These are phyloP conservation scores for Stropharia rugosoannulata DNA, from an alignment of 768 basidiomycete genomes.

Conservation along the genomic window DNA sequence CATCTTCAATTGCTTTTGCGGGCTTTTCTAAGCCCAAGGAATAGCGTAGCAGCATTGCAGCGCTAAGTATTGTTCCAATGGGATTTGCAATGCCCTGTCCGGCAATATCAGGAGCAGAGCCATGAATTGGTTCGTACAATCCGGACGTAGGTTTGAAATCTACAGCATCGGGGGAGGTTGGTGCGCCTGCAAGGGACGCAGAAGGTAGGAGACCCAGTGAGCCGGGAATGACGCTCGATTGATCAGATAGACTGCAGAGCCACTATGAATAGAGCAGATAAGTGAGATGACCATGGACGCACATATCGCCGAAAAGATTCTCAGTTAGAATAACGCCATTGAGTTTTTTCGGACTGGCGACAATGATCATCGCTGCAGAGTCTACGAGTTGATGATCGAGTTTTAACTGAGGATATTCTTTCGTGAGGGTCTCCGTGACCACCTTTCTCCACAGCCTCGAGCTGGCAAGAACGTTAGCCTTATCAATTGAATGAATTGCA, in stretches of 20 bases:
- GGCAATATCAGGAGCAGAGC: conserved; percentile 95
- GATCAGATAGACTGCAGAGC: conserved; percentile 81
- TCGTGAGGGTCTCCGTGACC: conserved; percentile 78
- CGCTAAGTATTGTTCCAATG: conserved; percentile 92
- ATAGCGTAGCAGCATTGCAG: conserved; percentile 91
- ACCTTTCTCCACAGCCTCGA: conserved; percentile 94
- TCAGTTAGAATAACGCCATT: conserved; percentile 96
- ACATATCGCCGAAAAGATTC: conserved; percentile 98
- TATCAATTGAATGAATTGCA: conserved; percentile 91
- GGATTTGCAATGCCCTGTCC: conserved; percentile 93
- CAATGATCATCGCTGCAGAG: conserved; percentile 94
- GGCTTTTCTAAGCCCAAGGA: conserved; percentile 87
- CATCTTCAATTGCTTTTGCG: conserved; percentile 82
- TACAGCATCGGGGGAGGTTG: conserved; percentile 54
- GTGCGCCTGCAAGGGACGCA: conserved; percentile 92
- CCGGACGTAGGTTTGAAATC: conserved; percentile 80
- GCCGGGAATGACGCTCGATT: conserved; percentile 95
- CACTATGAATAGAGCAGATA: conserved; percentile 1
- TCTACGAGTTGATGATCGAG: conserved; percentile 94
- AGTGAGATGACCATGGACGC: conserved; percentile 13
- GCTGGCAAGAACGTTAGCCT: conserved; percentile 96
- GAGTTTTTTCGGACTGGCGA: conserved; percentile 83
- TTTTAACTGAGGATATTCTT: conserved; percentile 86
- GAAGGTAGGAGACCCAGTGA: conserved; percentile 96
- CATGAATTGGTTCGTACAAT: conserved; percentile 97